A percentile compares a stretch with the other conserved stretches of the same genome.
Evolutionary conservation across 2,329 filamentous ascomycete genomes (phyloP).

Genomic region (Rasamsonia emersonii): DNA sequence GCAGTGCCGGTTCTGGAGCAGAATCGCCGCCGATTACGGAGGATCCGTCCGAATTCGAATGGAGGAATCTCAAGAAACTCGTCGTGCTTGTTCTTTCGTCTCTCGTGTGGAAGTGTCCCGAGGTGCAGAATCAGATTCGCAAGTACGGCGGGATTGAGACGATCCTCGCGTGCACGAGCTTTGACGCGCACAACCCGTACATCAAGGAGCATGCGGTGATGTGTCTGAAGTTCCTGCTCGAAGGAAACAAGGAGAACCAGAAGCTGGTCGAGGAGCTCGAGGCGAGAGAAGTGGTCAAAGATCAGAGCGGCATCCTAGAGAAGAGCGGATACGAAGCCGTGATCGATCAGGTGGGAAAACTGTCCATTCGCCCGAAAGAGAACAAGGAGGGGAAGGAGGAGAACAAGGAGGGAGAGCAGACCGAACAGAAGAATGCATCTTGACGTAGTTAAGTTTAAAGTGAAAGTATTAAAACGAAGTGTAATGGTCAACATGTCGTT

Average conservation of each 20-base stretch:
- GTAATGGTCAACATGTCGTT: too few relatives aligned
- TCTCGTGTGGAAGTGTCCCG: slow-evolving; percentile 75
- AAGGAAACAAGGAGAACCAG: slow-evolving; percentile 44
- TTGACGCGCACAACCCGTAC: slow-evolving; percentile 89
- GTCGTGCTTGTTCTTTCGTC: slow-evolving; percentile 85
- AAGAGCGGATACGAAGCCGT: slow-evolving; percentile 35
- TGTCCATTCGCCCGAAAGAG: slow-evolving; percentile 31
- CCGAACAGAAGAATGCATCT: not conserved
- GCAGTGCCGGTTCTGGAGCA: slow-evolving; percentile 35
- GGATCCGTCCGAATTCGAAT: slow-evolving; percentile 59
- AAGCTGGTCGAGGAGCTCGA: slow-evolving; percentile 44
- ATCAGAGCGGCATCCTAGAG: slow-evolving; percentile 32
- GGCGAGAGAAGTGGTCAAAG: slow-evolving; percentile 34
- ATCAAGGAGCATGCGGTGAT: slow-evolving; percentile 86
- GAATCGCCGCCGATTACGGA: slow-evolving; percentile 45
- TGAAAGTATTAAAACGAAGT: too few relatives aligned
- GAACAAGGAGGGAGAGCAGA: not conserved
- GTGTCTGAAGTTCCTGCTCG: slow-evolving; percentile 65
- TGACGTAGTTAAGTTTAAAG: slow-evolving; percentile 5
- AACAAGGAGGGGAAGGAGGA: slow-evolving; percentile 6
- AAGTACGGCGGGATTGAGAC: slow-evolving; percentile 78
- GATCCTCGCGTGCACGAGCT: slow-evolving; percentile 78
- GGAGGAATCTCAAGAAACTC: slow-evolving; percentile 83
- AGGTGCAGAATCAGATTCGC: slow-evolving; percentile 82
- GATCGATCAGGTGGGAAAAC: slow-evolving; percentile 34